Evolutionary conservation across 2,329 filamentous ascomycete species (phyloP), one percentile per base, ranked within the genome.

Genomic region (Talaromyces funiculosus): DNA sequence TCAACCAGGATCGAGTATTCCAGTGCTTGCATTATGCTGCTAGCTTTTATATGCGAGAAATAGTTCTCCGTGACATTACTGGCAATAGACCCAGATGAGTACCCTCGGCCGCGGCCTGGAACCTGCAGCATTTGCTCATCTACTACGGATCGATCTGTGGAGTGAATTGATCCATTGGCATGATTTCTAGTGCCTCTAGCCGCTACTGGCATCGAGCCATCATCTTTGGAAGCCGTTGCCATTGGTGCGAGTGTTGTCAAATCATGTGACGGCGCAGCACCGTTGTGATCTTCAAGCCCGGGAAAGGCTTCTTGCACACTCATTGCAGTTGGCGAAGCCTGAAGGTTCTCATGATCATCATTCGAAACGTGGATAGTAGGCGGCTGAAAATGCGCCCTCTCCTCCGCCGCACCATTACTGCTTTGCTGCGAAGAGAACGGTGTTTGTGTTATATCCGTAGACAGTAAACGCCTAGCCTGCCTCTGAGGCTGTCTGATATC

Each of bases 1-100:
- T 66, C 45, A 14, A 66, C 59, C 9, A 26, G 40, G 7, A 58
- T 58, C 0, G 29, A 9, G 26, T 38, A 58, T 49, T 37, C 29
- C 0, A 14, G 22, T 12, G 43, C 18, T 35, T 38, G 55, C 40
- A 8, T 58, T 18, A 12, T 35, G 29, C 53, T 37, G 9, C 18
- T 43, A n/a, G 20, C 55, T 47, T 47, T 42, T 6, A 42, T 47
- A n/a, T 47, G 55, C n/a, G 24, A 1, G 2, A 20, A 24, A 33
- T 47, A 57, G 8, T 22, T 49, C 20, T 49, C 55, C 10, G 55
- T 47, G 26, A 35, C n/a, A 10, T 35, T 57, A n/a, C 55, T 57
- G 20, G 14, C 24, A 10, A 38, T 47, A 24, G 55, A 58, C 2
- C 42, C 42, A 9, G 55, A 49, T 2, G 55, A 58, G 26, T 58